Conservation (phyloP, 768 basidiomycete genomes). For the Tulasnella sp. region DNA sequence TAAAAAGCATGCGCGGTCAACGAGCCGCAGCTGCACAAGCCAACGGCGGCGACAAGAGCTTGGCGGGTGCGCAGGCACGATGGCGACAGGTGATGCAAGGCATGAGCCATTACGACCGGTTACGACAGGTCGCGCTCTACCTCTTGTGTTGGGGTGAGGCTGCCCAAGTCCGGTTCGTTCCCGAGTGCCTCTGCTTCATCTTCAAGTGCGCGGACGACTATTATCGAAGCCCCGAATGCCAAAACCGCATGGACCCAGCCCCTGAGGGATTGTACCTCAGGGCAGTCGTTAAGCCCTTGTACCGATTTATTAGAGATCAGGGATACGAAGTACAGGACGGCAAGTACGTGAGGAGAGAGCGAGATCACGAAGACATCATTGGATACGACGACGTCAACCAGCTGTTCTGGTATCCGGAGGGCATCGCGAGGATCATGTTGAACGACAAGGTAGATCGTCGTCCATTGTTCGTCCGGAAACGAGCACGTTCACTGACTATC, state of each 20-base stretch:
- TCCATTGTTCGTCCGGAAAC: background rate
- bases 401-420: conserved; percentile 99
- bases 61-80: conserved; percentile 83
- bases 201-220: conserved; percentile 99
- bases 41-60: conserved; percentile 65
- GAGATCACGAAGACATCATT: conserved; percentile 91
- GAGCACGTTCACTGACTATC: background rate
- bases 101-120: conserved; percentile 97
- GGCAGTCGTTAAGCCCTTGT: conserved; percentile 88
- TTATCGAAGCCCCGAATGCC: conserved; percentile 98
- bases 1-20: conserved; percentile 73
- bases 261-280: conserved; percentile 95
- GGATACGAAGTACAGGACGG: conserved; percentile 96
- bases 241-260: conserved; percentile 86
- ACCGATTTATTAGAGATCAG: conserved; percentile 95
- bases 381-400: conserved; percentile 99
- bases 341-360: conserved; percentile 90
- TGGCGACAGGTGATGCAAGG: conserved; percentile 99
- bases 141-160: conserved; percentile 98
- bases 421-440: conserved; percentile 88
- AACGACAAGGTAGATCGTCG: conserved; percentile 70
- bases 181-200: conserved; percentile 98
- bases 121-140: conserved; percentile 94
- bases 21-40: conserved; percentile 49
- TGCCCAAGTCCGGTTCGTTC: conserved; percentile 94